Evolutionary conservation across 2,329 filamentous ascomycete genomes (phyloP).

Genomic region (Neonectria coccinea): DNA sequence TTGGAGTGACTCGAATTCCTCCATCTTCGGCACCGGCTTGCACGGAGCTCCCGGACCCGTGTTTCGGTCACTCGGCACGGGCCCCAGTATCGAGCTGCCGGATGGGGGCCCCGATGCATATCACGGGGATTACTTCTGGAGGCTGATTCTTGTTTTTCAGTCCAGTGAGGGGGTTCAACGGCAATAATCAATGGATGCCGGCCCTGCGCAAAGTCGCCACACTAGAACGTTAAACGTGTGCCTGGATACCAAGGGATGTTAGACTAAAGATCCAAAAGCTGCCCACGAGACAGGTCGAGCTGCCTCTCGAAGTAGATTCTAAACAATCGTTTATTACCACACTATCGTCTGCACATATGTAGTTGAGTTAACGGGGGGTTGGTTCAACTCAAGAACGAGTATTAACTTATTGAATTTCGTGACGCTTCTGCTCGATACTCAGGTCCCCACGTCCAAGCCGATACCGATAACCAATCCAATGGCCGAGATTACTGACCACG

Average conservation of each 20-base stretch:
- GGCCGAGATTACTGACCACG: constrained; percentile 7
- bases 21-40: not conserved
- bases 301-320: not conserved
- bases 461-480: constrained; percentile 10
- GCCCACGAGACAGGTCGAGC: not conserved
- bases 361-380: not conserved
- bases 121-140: not conserved
- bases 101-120: not conserved
- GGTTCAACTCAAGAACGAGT: not conserved
- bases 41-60: not conserved
- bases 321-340: not conserved
- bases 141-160: too few relatives aligned
- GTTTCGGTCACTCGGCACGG: not conserved
- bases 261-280: not conserved
- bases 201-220: not conserved
- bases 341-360: not conserved
- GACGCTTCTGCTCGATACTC: not conserved
- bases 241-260: not conserved
- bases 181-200: not conserved
- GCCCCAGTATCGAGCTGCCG: not conserved
- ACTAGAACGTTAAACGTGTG: not conserved
- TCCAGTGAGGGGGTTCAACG: not conserved
- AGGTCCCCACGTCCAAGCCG: not conserved
- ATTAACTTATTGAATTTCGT: not conserved
- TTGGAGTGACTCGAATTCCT: not conserved